phyloP scores from a whole-genome alignment of 306 rosid species.

The Quercus berberidifolia region DNA sequence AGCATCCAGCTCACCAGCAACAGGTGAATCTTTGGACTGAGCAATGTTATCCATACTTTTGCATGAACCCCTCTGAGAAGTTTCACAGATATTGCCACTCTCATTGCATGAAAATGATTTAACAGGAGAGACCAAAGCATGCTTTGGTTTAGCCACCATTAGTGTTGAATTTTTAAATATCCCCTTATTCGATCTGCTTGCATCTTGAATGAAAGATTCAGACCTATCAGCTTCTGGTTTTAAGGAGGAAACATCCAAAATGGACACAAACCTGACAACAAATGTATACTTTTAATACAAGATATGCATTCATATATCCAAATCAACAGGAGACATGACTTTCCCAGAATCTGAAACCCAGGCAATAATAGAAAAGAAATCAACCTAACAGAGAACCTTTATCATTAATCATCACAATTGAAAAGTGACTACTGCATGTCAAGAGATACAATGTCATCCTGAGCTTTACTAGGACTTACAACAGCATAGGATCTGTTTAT shows the following conservation, averaged over 20 bases:
- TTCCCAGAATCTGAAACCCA: neutral
- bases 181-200: conserved; percentile 46
- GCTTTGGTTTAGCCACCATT: conserved; percentile 65
- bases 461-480: neutral
- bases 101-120: conserved; percentile 30
- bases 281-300: conserved; percentile 22
- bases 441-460: neutral
- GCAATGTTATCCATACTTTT: conserved; percentile 30
- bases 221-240: conserved; percentile 60
- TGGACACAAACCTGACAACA: conserved; percentile 75
- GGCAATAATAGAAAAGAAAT: neutral
- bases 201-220: conserved; percentile 36
- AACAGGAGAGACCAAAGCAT: conserved; percentile 35
- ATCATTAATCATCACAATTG: neutral
- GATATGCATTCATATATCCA: conserved; percentile 15
- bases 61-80: conserved; percentile 36
- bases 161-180: conserved; percentile 63
- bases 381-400: neutral
- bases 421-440: neutral
- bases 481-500: neutral
- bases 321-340: conserved; percentile 9
- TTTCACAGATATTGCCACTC: conserved; percentile 41
- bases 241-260: conserved; percentile 85
- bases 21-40: conserved; percentile 24
- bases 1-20: conserved; percentile 27